phyloP scores from a whole-genome alignment of 192 early-diverging fungal genomes.

The Coemansia sp. region DNA sequence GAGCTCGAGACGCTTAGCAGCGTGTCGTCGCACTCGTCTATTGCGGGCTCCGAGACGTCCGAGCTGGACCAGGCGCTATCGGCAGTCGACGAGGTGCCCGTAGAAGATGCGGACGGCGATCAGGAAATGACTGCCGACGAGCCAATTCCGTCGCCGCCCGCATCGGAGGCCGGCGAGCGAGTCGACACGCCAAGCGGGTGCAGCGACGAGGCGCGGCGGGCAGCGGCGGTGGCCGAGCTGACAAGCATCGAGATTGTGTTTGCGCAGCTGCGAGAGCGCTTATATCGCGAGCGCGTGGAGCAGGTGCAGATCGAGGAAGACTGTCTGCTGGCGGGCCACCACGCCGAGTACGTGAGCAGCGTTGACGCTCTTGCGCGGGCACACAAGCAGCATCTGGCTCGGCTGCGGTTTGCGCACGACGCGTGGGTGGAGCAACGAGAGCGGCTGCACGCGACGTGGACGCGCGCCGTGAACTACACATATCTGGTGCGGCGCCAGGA shows the following conservation, averaged over 20 bases:
- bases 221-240: conserved; percentile 41
- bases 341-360: conserved; percentile 41
- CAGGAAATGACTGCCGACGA: no score
- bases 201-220: conserved; percentile 42
- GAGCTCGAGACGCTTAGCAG: conserved; percentile 54
- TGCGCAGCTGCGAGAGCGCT: conserved; percentile 53
- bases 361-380: conserved; percentile 24
- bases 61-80: conserved; percentile 19
- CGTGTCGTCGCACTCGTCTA: conserved; percentile 51
- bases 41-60: conserved; percentile 35
- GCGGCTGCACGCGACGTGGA: conserved; percentile 34
- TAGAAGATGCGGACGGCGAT: neutral
- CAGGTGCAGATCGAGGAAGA: conserved; percentile 53
- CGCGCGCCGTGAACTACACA: conserved; percentile 43
- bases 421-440: conserved; percentile 41
- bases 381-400: conserved; percentile 25
- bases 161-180: no score
- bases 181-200: conserved; percentile 12
- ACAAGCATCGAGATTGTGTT: conserved; percentile 52
- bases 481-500: conserved; percentile 47
- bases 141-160: no score
- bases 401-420: conserved; percentile 30
- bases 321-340: conserved; percentile 37
- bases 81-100: neutral
- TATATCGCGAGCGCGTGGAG: conserved; percentile 43